phyloP scores from a whole-genome alignment of 306 rosid species.

The Rosa lucieae region DNA sequence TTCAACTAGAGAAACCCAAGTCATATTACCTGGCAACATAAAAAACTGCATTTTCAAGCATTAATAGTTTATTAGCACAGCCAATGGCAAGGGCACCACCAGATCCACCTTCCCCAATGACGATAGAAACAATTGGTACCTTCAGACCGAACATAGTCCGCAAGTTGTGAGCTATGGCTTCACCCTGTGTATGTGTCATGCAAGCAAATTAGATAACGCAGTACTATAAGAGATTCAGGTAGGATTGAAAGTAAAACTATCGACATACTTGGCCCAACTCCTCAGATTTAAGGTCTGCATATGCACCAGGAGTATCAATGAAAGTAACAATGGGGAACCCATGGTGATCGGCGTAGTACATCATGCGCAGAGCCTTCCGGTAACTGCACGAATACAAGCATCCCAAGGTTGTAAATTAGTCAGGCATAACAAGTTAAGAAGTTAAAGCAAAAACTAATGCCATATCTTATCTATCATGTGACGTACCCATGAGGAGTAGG shows the following conservation, averaged over 20 bases:
- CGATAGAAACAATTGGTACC: slow-evolving; percentile 85
- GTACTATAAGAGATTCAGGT: slow-evolving; percentile 19
- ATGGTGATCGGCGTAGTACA: slow-evolving; percentile 91
- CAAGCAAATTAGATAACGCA: slow-evolving; percentile 30
- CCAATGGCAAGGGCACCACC: slow-evolving; percentile 99
- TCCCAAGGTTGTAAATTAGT: not conserved
- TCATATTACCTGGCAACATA: slow-evolving; percentile 88
- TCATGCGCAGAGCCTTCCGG: slow-evolving; percentile 89
- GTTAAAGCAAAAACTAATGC: slow-evolving; percentile 5
- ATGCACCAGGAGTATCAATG: slow-evolving; percentile 97
- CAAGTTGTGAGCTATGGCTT: slow-evolving; percentile 95
- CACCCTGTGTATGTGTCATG: slow-evolving; percentile 69
- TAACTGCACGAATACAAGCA: slow-evolving; percentile 55
- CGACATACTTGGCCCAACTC: slow-evolving; percentile 79
- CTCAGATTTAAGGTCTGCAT: slow-evolving; percentile 91
- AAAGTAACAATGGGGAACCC: slow-evolving; percentile 87
- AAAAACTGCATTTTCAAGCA: slow-evolving; percentile 98
- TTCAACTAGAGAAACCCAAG: not conserved
- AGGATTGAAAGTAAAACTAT: slow-evolving; percentile 17
- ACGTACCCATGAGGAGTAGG: slow-evolving; percentile 99
- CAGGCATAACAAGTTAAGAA: slow-evolving; percentile 13
- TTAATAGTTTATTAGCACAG: slow-evolving; percentile 87
- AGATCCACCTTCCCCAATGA: slow-evolving; percentile 99
- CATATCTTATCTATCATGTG: slow-evolving; percentile 17
- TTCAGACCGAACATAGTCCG: slow-evolving; percentile 91